phyloP scores from a whole-genome alignment of 257 asterid genomes.

The Anisodus acutangulus region DNA sequence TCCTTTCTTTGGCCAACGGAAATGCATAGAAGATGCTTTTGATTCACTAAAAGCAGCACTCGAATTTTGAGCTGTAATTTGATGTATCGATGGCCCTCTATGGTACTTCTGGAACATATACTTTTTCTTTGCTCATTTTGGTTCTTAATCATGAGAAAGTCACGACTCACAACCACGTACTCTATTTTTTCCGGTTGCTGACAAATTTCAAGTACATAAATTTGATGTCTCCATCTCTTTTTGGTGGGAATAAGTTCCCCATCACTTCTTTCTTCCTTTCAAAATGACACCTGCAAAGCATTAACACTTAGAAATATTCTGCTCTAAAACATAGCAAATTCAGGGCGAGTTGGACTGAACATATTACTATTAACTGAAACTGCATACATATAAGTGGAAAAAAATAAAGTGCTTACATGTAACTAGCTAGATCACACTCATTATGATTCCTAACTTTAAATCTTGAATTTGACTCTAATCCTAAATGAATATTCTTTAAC shows the following conservation, averaged over 20 bases:
- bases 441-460: too few species aligned
- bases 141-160: background rate
- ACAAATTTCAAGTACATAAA: background rate
- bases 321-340: too few species aligned
- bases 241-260: background rate
- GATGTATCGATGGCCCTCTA: background rate
- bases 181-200: background rate
- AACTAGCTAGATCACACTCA: too few species aligned
- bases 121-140: background rate
- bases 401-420: too few species aligned
- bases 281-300: background rate
- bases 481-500: background rate
- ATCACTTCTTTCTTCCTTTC: background rate
- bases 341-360: background rate
- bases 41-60: background rate
- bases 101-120: background rate
- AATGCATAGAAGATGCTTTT: background rate
- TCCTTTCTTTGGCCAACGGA: background rate
- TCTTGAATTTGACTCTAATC: too few species aligned
- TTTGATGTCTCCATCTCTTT: background rate
- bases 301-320: background rate
- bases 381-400: background rate
- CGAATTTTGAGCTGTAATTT: background rate
- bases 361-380: background rate
- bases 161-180: background rate